phyloP scores from a whole-genome alignment of 768 basidiomycete genomes.

The Hygrocybe coccinea region DNA sequence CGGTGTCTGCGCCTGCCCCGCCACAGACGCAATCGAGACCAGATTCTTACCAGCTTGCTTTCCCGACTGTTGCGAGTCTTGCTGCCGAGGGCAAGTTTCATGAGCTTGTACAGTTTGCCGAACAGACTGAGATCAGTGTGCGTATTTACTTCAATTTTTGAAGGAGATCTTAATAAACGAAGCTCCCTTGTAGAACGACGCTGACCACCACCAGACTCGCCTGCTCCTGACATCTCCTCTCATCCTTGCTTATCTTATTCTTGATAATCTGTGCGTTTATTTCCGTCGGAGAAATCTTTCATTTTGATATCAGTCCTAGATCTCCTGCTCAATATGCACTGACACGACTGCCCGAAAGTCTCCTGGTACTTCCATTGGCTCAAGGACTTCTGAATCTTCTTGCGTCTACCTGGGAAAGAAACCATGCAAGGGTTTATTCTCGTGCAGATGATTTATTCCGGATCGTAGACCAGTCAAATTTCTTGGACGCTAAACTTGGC shows the following conservation, averaged over 20 bases:
- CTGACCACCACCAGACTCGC: constrained; percentile 39
- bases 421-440: constrained; percentile 52
- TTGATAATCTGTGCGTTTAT: constrained; percentile 54
- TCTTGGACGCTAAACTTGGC: constrained; percentile 43
- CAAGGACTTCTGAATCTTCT: constrained; percentile 45
- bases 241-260: constrained; percentile 59
- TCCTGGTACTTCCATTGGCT: constrained; percentile 42
- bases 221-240: constrained; percentile 55
- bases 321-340: constrained; percentile 57
- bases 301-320: constrained; percentile 29
- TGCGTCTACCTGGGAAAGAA: constrained; percentile 48
- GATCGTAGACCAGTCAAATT: constrained; percentile 40
- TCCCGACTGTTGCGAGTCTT: constrained; percentile 42
- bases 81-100: constrained; percentile 41
- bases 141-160: constrained; percentile 16
- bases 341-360: constrained; percentile 47
- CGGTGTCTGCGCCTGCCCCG: constrained; percentile 11
- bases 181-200: constrained; percentile 27
- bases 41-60: constrained; percentile 43
- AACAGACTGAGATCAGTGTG: constrained; percentile 53
- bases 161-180: background rate
- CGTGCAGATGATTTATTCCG: constrained; percentile 41
- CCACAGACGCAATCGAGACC: constrained; percentile 17
- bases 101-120: constrained; percentile 44
- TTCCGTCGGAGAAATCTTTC: background rate